Percentiles rank a stretch among this genome's conserved stretches.
Evolutionary conservation across 2,329 filamentous ascomycete species (phyloP).

Genomic region (Monosporascus cannonballus): DNA sequence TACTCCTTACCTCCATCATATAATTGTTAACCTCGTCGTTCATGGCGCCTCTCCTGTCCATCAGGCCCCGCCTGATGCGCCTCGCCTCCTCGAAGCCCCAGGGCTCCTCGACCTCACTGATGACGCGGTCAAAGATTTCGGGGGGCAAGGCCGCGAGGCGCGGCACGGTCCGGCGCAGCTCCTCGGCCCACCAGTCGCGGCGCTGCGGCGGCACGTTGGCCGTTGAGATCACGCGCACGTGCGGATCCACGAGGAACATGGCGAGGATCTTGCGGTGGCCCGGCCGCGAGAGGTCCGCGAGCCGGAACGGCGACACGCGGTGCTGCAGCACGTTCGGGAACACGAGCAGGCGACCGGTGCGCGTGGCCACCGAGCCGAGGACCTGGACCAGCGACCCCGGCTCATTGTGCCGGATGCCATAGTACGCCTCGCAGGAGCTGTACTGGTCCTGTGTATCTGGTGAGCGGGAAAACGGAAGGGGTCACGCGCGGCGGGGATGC

Average conservation of each 20-base stretch:
- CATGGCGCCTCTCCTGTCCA: not conserved
- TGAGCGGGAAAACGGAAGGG: no score
- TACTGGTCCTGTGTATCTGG: constrained; percentile 25
- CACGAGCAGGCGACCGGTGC: constrained; percentile 42
- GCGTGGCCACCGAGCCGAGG: constrained; percentile 42
- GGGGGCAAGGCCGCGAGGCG: not conserved
- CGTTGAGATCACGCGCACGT: constrained; percentile 40
- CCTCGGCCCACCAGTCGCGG: constrained; percentile 29
- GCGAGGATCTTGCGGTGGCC: constrained; percentile 52
- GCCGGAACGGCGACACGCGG: constrained; percentile 41
- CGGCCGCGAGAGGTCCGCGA: constrained; percentile 41
- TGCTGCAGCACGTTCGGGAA: constrained; percentile 53
- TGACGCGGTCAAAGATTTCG: not conserved
- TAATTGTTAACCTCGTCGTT: not conserved
- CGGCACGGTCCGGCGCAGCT: constrained; percentile 1
- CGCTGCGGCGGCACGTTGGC: constrained; percentile 34
- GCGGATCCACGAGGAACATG: constrained; percentile 54
- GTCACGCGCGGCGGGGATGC: no score
- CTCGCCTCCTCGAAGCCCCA: not conserved
- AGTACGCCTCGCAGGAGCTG: constrained; percentile 27
- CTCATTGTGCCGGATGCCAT: constrained; percentile 28
- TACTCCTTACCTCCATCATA: not conserved
- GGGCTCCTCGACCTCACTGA: not conserved
- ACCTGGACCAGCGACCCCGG: constrained; percentile 30
- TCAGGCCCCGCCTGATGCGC: not conserved